Base-by-base conservation (phyloP, 495 filamentous ascomycete genomes). In the Trichoderma gamsii region DNA sequence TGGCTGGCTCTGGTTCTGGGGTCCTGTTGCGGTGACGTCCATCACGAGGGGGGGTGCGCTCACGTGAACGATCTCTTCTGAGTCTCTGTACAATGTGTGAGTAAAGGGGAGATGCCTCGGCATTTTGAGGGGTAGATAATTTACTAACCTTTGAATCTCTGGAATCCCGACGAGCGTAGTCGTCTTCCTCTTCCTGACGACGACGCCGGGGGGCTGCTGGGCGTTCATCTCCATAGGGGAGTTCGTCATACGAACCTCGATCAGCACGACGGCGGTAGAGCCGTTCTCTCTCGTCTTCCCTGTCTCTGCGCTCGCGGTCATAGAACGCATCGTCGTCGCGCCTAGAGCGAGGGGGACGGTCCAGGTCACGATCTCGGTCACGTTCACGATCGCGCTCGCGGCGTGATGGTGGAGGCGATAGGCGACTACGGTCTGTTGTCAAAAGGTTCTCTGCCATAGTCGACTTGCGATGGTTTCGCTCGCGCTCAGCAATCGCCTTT, bases 221-320 rank as follows among this genome's bases (percentile, higher is more conserved):
- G 65, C 83, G 79, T 69, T 92, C 90, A 74, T 92, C 93, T 16
- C 93, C 92, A 75, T 97, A 97, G 70, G 95, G 92, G 43, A 96
- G 81, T 73, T 94, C 91, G 70, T 92, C 89, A 67, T 90, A 85
- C 66, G 85, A 84, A 66, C 65, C 25, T 63, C 89, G 89, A 67
- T 90, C 88, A 68, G 93, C 90, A 71, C 92, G 87, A 69, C 89
- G 89, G 64, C 92, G 88, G 75, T 97, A 98, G 13, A 89, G 78
- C 35, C 91, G 84, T 75, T 96, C 92, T 25, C 93, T 85, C 76
- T 96, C 91, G 71, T 92, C 91, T 72, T 95, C 92, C 18, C 92
- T 86, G 67, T 90, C 89, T 25, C 92, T 85, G 44, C 90, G 85
- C 76, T 96, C 93, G 64, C 87, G 79, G 68, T 89, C 85, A 68